Percentiles rank a stretch among this genome's conserved stretches.
These are phyloP conservation scores for Cryphonectria naterciae DNA, from an alignment of 2,329 filamentous ascomycete genomes.

Conservation along the genomic window DNA sequence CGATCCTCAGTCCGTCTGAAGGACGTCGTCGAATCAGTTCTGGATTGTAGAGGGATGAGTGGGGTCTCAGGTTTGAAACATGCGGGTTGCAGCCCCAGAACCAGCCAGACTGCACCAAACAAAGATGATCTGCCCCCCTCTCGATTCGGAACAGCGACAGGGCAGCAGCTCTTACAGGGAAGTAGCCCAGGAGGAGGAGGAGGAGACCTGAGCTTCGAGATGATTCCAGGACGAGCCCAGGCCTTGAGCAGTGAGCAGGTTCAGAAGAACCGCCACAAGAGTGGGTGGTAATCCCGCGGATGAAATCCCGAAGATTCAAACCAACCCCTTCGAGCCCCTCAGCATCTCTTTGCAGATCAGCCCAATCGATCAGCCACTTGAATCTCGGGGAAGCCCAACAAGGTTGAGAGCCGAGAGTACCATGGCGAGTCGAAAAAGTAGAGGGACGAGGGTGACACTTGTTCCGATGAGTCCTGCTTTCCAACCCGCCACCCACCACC, in stretches of 20 bases:
- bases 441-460: neutral
- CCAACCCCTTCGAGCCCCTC: neutral
- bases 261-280: neutral
- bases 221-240: too few relatives aligned
- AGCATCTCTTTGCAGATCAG: neutral
- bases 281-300: neutral
- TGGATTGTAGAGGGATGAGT: neutral
- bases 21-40: constrained; percentile 14
- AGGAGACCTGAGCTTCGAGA: neutral
- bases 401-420: neutral
- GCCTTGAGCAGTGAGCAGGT: neutral
- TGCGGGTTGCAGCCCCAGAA: constrained; percentile 6
- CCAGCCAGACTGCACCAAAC: constrained; percentile 5
- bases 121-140: neutral
- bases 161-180: neutral
- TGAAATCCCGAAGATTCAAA: neutral
- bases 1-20: constrained; percentile 9
- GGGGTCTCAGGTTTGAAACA: constrained; percentile 9
- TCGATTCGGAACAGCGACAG: neutral
- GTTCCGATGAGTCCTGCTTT: constrained; percentile 12
- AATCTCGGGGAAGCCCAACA: neutral
- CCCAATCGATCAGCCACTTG: neutral
- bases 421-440: neutral
- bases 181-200: neutral
- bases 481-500: neutral